Evolutionary conservation across 352 stramenopile genomes (phyloP).

Genomic region (Phytopythium litorale): DNA sequence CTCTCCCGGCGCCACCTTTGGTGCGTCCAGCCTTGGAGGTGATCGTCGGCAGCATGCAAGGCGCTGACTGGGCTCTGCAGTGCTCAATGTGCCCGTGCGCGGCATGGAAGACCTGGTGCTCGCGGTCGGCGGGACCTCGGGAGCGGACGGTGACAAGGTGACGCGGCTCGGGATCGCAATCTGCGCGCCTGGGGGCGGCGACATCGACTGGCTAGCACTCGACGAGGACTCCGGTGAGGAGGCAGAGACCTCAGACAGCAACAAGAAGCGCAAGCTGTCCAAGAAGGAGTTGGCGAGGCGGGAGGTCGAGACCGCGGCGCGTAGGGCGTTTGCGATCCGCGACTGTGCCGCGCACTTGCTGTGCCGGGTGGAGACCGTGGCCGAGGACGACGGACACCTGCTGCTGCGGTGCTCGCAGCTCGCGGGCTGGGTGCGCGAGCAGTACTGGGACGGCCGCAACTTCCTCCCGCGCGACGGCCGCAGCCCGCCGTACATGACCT

Average conservation of each 20-base stretch:
- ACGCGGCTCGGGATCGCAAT: constrained; percentile 33
- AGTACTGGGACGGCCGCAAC: constrained; percentile 81
- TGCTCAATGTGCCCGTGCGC: constrained; percentile 68
- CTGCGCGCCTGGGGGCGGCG: constrained; percentile 41
- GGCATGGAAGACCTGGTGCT: constrained; percentile 77
- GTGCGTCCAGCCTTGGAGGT: constrained; percentile 23
- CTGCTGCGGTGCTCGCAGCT: constrained; percentile 67
- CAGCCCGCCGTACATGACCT: constrained; percentile 65
- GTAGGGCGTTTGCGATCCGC: constrained; percentile 34
- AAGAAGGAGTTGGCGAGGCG: constrained; percentile 46
- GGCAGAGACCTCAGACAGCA: background rate
- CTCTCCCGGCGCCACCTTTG: constrained; percentile 45
- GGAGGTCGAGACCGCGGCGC: constrained; percentile 24
- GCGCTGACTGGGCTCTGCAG: constrained; percentile 15
- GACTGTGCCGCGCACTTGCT: constrained; percentile 65
- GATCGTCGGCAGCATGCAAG: too few species aligned
- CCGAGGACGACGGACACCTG: constrained; percentile 65
- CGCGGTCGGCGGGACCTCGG: constrained; percentile 61
- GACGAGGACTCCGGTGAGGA: background rate
- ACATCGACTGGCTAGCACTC: background rate
- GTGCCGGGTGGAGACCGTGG: constrained; percentile 60
- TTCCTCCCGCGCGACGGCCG: constrained; percentile 45
- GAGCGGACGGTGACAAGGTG: constrained; percentile 63
- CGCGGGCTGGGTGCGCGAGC: constrained; percentile 43
- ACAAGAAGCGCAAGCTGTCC: constrained; percentile 56